Evolutionary conservation across 495 filamentous ascomycete genomes (phyloP).

Genomic region (Aspergillus baeticus): DNA sequence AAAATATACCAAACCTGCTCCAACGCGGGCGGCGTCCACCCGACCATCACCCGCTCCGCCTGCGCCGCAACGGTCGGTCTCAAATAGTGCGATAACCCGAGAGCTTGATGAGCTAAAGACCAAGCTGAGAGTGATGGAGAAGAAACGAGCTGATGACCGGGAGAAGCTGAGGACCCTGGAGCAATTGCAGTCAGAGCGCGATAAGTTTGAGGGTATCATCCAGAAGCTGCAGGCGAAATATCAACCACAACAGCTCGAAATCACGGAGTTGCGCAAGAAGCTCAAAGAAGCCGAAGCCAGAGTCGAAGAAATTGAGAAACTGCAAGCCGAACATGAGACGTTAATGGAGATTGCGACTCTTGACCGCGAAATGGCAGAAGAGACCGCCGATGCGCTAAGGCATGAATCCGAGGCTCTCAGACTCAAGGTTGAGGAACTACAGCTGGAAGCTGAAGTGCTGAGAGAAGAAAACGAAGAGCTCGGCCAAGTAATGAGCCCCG

Average conservation of each 20-base stretch:
- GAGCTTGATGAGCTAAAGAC: conserved; percentile 79
- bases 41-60: conserved; percentile 25
- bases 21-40: conserved; percentile 25
- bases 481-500: conserved; percentile 78
- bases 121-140: conserved; percentile 76
- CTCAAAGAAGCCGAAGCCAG: conserved; percentile 71
- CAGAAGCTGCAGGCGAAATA: conserved; percentile 90
- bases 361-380: conserved; percentile 96
- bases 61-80: conserved; percentile 30
- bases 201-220: conserved; percentile 85
- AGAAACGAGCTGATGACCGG: conserved; percentile 80
- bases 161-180: conserved; percentile 83
- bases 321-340: conserved; percentile 80
- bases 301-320: conserved; percentile 65
- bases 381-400: conserved; percentile 77
- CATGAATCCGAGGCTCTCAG: conserved; percentile 78
- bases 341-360: conserved; percentile 83
- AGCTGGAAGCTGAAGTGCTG: conserved; percentile 83
- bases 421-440: conserved; percentile 73
- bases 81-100: conserved; percentile 48
- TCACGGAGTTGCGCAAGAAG: conserved; percentile 68
- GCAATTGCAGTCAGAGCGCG: conserved; percentile 71
- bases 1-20: conserved; percentile 28
- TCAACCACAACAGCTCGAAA: conserved; percentile 81
- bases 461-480: conserved; percentile 84